Evolutionary conservation across 2,329 filamentous ascomycete genomes (phyloP), one percentile per base, ranked within the genome.

Genomic region (Magnaporthales sp.): DNA sequence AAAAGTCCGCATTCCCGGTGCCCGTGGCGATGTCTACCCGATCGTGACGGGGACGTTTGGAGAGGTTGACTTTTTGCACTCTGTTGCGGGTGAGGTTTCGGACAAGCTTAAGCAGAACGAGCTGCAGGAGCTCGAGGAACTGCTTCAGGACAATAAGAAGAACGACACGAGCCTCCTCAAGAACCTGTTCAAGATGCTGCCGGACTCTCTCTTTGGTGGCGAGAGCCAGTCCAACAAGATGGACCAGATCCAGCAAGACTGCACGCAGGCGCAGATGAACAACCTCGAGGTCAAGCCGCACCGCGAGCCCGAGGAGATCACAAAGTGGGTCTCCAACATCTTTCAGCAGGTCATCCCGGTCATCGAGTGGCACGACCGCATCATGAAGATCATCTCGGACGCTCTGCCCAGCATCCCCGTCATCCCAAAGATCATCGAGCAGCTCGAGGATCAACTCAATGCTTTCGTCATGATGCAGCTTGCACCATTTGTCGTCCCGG

Each of bases 91-190:
- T 67, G 87, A 89, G 79, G 87, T 97, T 65, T 91, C 89, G 38
- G 93, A 97, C 78, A 97, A 97, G 80, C 82, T 93, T 68, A 93
- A 90, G 30, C 93, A 97, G 76, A 95, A 91, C 68, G 94, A 98
- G 75, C 88, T 98, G 67, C 87, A 96, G 73, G 89, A 93, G 73
- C 87, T 97, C 13, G 91, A 97, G 77, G 90, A 89, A n/a, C 90
- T 91, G 27, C 89, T 97, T 63, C 77, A 89, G 74, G 83, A 87
- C 66, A 86, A 86, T 72, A 77, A 83, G 66, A 83, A 86, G 63
- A 83, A 82, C 62, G 88, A 93, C 73, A 89, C 89, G 68, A 92
- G 89, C 76, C 77, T 93, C 68, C 84, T 97, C 66, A 90, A 91
- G 72, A 87, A 92, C 32, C 84, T 97, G 24, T 83, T 97, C 32